Base-by-base conservation (phyloP, 2,329 filamentous ascomycete species). In the Ascochyta koolunga region DNA sequence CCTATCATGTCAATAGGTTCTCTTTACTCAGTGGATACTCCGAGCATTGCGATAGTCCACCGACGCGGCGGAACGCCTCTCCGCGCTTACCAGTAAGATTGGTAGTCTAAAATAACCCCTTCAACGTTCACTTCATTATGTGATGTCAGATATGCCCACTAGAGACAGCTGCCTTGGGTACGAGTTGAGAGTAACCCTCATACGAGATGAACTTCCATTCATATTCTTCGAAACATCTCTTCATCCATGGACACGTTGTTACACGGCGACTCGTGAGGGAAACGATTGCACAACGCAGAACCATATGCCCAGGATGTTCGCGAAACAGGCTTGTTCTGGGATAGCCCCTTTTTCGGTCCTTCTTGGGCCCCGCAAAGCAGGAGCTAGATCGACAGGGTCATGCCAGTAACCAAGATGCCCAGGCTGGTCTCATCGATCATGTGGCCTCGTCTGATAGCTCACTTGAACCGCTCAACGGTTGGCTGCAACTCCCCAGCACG, bases 41-140 rank as follows among this genome's bases (percentile, higher is more conserved):
- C 21, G 45, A 42, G 50, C 33, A 37, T 18, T 43, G 43, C 15
- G 29, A n/a, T 45, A 27, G 19, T 29, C 32, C n/a, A 33, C 55
- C 44, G 37, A 21, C 41, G 57, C 64, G 65, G 64, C 55, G 59
- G 45, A 59, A 68, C 58, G 25, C 50, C 40, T 31, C 43, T 53
- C 64, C 63, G 67, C 55, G 60, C 69, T 70, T 67, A 71, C 61
- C 38, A 22, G 59, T 64, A 61, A 67, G 59, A 65, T 68, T 62
- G 56, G 31, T 15, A 59, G 59, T 27, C 49, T 10, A 22, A 37
- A 60, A 65, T n/a, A 29, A 2, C 10, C 43, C 37, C 2, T 7
- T 46, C 9, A 15, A 42, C 47, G 62, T 68, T 62, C 35, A 54
- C 49, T 29, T 38, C 50, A 40, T 52, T 52, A 56, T 54, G 60